Conservation (phyloP, 371 early-diverging fungal species). For the Mycotypha africana region DNA sequence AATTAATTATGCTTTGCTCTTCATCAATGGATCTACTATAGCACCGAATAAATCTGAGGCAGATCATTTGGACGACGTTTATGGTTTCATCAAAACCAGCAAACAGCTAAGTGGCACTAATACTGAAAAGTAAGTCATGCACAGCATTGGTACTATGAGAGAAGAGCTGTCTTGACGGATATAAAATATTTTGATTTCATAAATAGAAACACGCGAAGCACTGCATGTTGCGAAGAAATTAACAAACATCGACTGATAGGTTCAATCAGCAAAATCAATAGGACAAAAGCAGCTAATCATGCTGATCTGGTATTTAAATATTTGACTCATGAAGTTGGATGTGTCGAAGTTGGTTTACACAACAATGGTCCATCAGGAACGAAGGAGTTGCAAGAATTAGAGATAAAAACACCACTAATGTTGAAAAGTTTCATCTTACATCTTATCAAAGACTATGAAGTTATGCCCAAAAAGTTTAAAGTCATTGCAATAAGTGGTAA, state of each 20-base stretch:
- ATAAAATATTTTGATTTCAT: neutral
- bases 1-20: neutral
- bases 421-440: neutral
- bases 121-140: neutral
- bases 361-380: neutral
- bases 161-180: neutral
- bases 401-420: neutral
- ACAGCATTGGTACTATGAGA: neutral
- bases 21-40: neutral
- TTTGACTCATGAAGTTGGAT: neutral
- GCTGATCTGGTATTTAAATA: neutral
- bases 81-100: neutral
- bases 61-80: neutral
- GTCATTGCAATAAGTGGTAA: neutral
- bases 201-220: neutral
- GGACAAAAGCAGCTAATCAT: neutral
- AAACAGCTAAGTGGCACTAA: neutral
- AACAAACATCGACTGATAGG: neutral
- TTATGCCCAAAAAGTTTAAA: neutral
- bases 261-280: neutral
- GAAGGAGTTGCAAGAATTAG: neutral
- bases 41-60: neutral
- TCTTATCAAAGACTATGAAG: neutral
- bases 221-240: neutral
- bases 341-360: slow-evolving; percentile 1